phyloP scores from a whole-genome alignment of 2,329 filamentous ascomycete species.

The Huntiella decipiens region DNA sequence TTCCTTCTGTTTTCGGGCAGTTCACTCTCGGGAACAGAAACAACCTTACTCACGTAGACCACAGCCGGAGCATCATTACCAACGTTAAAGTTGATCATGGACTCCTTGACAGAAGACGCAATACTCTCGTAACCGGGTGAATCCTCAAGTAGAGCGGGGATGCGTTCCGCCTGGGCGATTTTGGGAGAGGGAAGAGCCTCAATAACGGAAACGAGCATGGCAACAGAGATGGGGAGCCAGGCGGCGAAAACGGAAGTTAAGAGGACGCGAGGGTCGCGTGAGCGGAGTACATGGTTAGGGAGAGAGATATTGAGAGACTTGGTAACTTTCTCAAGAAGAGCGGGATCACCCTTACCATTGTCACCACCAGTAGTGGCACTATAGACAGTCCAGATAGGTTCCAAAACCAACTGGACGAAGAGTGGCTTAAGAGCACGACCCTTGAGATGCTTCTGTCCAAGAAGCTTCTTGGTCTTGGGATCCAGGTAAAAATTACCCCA shows the following conservation, averaged over 20 bases:
- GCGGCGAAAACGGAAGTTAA: conserved; percentile 71
- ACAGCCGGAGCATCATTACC: conserved; percentile 58
- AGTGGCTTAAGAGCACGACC: conserved; percentile 83
- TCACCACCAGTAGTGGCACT: conserved; percentile 71
- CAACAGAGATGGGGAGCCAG: conserved; percentile 87
- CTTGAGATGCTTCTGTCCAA: conserved; percentile 81
- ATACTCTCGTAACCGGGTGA: conserved; percentile 63
- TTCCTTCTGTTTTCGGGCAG: conserved; percentile 69
- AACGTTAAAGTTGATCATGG: conserved; percentile 65
- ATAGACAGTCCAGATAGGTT: conserved; percentile 93
- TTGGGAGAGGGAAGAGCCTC: conserved; percentile 79
- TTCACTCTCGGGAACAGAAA: conserved; percentile 83
- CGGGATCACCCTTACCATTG: conserved; percentile 64
- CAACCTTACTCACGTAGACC: conserved; percentile 96
- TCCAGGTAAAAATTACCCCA: conserved; percentile 97
- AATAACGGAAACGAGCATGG: conserved; percentile 79
- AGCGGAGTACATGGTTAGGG: conserved; percentile 64
- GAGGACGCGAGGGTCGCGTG: conserved; percentile 64
- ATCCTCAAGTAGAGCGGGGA: conserved; percentile 59
- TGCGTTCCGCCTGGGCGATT: conserved; percentile 56
- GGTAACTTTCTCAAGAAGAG: conserved; percentile 78
- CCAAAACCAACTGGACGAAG: conserved; percentile 91
- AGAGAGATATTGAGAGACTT: conserved; percentile 76
- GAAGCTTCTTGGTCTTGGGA: conserved; percentile 85
- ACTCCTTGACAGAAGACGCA: conserved; percentile 48